These are phyloP conservation scores for Vinca minor DNA, from an alignment of 257 asterid species.

Conservation along the genomic window DNA sequence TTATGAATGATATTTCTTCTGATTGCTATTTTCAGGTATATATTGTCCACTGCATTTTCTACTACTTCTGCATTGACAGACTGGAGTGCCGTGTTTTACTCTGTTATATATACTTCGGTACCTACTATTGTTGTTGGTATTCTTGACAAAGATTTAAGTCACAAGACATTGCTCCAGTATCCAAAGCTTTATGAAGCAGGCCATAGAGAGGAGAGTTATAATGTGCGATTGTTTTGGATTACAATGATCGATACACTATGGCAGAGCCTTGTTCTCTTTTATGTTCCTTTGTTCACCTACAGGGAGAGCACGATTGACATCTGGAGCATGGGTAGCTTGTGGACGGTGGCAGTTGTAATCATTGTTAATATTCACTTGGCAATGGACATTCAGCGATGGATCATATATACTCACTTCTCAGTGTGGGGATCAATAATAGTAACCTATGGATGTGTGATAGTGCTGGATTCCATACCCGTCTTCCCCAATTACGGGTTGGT, in stretches of 20 bases:
- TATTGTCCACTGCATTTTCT: slow-evolving; percentile 80
- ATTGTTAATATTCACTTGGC: slow-evolving; percentile 89
- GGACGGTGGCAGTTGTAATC: slow-evolving; percentile 90
- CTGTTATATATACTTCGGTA: slow-evolving; percentile 82
- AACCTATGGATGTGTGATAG: slow-evolving; percentile 40
- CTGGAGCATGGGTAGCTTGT: slow-evolving; percentile 98
- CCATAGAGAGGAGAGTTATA: slow-evolving; percentile 88
- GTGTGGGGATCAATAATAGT: slow-evolving; percentile 80
- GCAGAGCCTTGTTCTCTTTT: slow-evolving; percentile 98
- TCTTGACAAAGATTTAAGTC: slow-evolving; percentile 86
- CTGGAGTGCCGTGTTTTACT: slow-evolving; percentile 92
- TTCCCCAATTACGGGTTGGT: slow-evolving; percentile 86
- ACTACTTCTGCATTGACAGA: slow-evolving; percentile 93
- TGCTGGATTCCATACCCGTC: slow-evolving; percentile 71
- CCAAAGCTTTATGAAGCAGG: slow-evolving; percentile 96
- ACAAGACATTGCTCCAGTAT: slow-evolving; percentile 68
- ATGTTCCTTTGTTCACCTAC: slow-evolving; percentile 61
- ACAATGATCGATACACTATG: slow-evolving; percentile 90
- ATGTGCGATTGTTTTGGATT: slow-evolving; percentile 80
- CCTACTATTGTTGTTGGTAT: slow-evolving; percentile 94
- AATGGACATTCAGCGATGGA: slow-evolving; percentile 91
- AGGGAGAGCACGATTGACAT: slow-evolving; percentile 76
- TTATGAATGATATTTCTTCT: slow-evolving; percentile 11
- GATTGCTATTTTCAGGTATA: slow-evolving; percentile 48
- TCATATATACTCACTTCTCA: slow-evolving; percentile 64